phyloP scores from a whole-genome alignment of 305 asterid genomes.

The Rubia tinctorum region DNA sequence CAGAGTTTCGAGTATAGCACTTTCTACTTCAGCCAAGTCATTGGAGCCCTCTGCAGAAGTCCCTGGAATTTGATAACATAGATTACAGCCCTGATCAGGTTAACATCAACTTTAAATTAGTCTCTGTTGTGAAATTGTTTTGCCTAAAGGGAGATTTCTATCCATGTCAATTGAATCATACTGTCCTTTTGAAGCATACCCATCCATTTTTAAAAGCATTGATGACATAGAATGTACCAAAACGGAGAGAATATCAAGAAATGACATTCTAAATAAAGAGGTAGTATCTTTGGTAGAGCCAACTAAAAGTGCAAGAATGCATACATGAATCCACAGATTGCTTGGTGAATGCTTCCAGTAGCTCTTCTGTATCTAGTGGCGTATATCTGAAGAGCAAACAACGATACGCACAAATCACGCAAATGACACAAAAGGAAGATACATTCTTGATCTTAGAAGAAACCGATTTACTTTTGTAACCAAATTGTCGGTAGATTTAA shows the following conservation, averaged over 20 bases:
- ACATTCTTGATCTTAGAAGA: neutral
- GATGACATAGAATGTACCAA: neutral
- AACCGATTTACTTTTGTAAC: neutral
- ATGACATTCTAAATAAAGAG: neutral
- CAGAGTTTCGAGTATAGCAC: slow-evolving; percentile 63
- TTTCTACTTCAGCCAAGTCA: slow-evolving; percentile 69
- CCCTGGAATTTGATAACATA: slow-evolving; percentile 44
- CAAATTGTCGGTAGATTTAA: neutral
- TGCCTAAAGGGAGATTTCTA: neutral
- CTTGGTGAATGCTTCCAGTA: slow-evolving; percentile 66
- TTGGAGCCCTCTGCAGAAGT: slow-evolving; percentile 52
- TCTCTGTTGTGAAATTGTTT: neutral
- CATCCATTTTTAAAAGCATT: neutral
- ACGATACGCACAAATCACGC: neutral
- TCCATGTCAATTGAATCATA: neutral
- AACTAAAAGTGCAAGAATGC: slow-evolving; percentile 19
- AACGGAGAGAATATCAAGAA: neutral
- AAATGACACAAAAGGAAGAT: neutral
- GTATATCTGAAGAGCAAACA: slow-evolving; percentile 48
- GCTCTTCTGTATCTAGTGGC: slow-evolving; percentile 77
- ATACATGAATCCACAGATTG: slow-evolving; percentile 69
- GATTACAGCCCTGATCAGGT: slow-evolving; percentile 13
- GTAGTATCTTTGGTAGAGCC: slow-evolving; percentile 5
- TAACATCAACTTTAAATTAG: neutral
- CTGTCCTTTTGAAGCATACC: neutral